Percentiles rank a stretch among this genome's conserved stretches.
These are phyloP conservation scores for Rosa hybrid DNA, from an alignment of 331 rosid genomes.

Conservation along the genomic window DNA sequence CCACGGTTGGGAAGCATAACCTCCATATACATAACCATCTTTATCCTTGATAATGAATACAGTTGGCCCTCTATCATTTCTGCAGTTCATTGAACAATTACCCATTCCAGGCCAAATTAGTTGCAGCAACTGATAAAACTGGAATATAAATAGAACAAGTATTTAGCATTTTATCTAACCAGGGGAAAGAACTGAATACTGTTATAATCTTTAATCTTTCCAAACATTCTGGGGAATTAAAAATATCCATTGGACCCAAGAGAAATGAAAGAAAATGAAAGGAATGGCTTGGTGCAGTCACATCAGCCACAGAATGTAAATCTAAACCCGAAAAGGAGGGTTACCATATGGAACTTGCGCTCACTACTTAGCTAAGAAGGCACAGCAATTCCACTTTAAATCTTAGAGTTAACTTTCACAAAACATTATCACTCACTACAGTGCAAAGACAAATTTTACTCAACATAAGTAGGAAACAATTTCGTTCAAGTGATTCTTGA, in stretches of 20 bases:
- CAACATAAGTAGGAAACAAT: not conserved
- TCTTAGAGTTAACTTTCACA: not conserved
- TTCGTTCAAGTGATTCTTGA: not conserved
- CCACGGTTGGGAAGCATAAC: conserved; percentile 94
- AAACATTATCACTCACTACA: not conserved
- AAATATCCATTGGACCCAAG: not conserved
- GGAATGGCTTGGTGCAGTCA: not conserved
- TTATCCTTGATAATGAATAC: conserved; percentile 74
- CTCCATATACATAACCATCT: conserved; percentile 84
- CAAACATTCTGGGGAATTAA: not conserved
- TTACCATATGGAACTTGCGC: not conserved
- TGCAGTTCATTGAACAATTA: conserved; percentile 49
- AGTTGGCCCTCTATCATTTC: conserved; percentile 78
- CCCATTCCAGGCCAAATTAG: conserved; percentile 31
- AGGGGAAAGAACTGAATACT: not conserved
- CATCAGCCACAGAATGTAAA: not conserved
- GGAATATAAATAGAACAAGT: conserved; percentile 7
- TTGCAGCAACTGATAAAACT: conserved; percentile 25
- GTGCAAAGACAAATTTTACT: not conserved
- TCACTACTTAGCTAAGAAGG: not conserved
- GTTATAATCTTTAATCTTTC: not conserved
- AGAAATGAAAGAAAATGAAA: not conserved
- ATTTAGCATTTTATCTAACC: not conserved
- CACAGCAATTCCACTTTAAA: not conserved
- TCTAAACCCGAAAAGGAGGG: not conserved